Conservation (phyloP, 2,329 filamentous ascomycete genomes). For the Neocatenulostroma microsporum region DNA sequence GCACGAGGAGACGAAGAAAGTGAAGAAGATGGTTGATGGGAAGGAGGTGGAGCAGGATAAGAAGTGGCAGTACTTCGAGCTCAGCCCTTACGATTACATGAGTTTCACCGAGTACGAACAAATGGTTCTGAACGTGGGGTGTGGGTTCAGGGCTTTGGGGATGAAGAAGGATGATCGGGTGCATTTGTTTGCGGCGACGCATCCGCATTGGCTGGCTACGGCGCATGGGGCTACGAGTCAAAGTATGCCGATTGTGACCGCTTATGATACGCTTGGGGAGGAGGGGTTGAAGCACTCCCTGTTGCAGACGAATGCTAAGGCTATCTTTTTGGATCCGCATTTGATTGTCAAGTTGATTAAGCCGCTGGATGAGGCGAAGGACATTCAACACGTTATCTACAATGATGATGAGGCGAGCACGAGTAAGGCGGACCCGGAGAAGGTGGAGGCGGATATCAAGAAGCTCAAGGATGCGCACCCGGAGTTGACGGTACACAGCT, state of each 20-base stretch:
- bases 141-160: conserved; percentile 67
- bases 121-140: conserved; percentile 59
- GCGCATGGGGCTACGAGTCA: conserved; percentile 67
- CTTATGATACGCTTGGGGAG: conserved; percentile 85
- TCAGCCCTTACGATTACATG: conserved; percentile 66
- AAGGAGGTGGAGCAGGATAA: conserved; percentile 74
- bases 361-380: conserved; percentile 48
- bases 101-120: conserved; percentile 74
- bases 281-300: conserved; percentile 80
- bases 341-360: conserved; percentile 51
- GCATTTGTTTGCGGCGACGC: conserved; percentile 79
- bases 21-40: conserved; percentile 81
- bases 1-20: conserved; percentile 78
- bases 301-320: conserved; percentile 67
- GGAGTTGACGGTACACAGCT: conserved; percentile 47
- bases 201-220: conserved; percentile 73
- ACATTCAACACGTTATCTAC: conserved; percentile 52
- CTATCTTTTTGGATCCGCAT: conserved; percentile 81
- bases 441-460: conserved; percentile 47
- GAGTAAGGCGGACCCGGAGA: conserved; percentile 28
- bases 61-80: conserved; percentile 85
- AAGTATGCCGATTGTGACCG: conserved; percentile 84
- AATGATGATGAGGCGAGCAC: conserved; percentile 42
- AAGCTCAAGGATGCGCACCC: conserved; percentile 47
- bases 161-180: conserved; percentile 59